Base-by-base conservation (phyloP, 176 grass and related monocot genomes). In the Hyparrhenia diplandra region DNA sequence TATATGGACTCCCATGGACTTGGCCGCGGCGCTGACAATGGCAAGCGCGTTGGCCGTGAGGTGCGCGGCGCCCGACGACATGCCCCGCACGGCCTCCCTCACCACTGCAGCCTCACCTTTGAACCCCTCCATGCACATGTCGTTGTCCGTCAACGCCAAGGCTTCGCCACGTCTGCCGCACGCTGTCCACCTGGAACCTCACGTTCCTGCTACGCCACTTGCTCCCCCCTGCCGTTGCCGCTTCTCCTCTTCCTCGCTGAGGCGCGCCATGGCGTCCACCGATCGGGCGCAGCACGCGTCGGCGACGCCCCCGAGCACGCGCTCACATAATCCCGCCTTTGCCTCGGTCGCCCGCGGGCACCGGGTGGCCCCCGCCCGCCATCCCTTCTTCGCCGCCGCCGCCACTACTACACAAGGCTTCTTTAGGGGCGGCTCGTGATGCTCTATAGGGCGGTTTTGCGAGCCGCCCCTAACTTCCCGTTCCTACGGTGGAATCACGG, bases 101-200 rank as follows among this genome's bases (percentile, higher is more conserved):
- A 66, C 69, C 67, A 71, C 87, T 76, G 78, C 77, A 0, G 55
- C 55, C 77, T 76, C 65, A 5, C n/a, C 34, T 39, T 10, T 74
- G 76, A 97, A 89, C 40, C 89, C n/a, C 0, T 97, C 94, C 82
- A 94, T 67, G 84, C 94, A 97, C 61, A 82, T 94, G 86, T 87
- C 74, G 64, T 85, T 84, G 59, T 97, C 80, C 12, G 94, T 97
- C 55, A 97, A 74, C 55, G 94, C 94, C n/a, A n/a, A n/a, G 4
- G 94, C 91, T 91, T 97, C 32, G 92, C 94, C 94, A 97, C 29
- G 94, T 91, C 82, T 87, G n/a, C n/a, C n/a, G 84, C 72, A 91
- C 84, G 85, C 45, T 91, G 74, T 84, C 67, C 63, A 97, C 78
- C 76, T 87, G 61, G 75, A 91, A 89, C 64, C 74, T 74, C 3